Conservation (phyloP, 495 filamentous ascomycete species). For the Barbatosphaeria neglecta region DNA sequence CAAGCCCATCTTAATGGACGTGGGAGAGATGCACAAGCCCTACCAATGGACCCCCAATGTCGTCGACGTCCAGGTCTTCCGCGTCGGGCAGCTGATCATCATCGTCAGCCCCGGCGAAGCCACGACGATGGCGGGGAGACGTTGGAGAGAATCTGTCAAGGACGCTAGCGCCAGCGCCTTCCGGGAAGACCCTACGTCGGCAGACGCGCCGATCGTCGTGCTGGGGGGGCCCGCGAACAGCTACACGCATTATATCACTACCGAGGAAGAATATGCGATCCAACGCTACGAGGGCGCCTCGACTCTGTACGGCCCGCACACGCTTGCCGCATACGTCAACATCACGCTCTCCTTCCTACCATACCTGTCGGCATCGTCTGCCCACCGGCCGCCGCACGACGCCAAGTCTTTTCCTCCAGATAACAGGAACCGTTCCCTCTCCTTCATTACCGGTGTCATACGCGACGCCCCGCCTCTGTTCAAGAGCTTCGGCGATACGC, state of each 20-base stretch:
- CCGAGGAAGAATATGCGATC: conserved; percentile 77
- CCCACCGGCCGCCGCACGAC: conserved; percentile 31
- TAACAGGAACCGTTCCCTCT: conserved; percentile 67
- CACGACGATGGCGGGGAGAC: conserved; percentile 86
- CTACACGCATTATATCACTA: conserved; percentile 94
- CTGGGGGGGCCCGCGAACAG: conserved; percentile 90
- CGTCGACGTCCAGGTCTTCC: conserved; percentile 80
- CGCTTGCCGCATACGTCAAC: conserved; percentile 82
- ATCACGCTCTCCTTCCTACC: conserved; percentile 61
- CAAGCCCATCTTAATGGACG: conserved; percentile 84
- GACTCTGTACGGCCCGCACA: conserved; percentile 89
- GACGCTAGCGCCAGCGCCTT: conserved; percentile 38
- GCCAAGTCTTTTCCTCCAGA: conserved; percentile 63
- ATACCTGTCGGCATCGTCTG: conserved; percentile 44
- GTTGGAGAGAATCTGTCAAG: conserved; percentile 75
- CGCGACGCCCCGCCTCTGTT: conserved; percentile 61
- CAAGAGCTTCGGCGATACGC: conserved; percentile 65
- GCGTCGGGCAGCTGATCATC: conserved; percentile 80
- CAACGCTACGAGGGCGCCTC: conserved; percentile 95
- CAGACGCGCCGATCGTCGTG: conserved; percentile 61
- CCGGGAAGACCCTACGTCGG: conserved; percentile 14
- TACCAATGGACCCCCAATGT: conserved; percentile 91
- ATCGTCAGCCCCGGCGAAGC: conserved; percentile 85
- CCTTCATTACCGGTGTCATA: conserved; percentile 72
- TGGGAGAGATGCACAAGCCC: conserved; percentile 65